Conservation (phyloP, 2,329 filamentous ascomycete genomes). For the Meredithiella fracta region DNA sequence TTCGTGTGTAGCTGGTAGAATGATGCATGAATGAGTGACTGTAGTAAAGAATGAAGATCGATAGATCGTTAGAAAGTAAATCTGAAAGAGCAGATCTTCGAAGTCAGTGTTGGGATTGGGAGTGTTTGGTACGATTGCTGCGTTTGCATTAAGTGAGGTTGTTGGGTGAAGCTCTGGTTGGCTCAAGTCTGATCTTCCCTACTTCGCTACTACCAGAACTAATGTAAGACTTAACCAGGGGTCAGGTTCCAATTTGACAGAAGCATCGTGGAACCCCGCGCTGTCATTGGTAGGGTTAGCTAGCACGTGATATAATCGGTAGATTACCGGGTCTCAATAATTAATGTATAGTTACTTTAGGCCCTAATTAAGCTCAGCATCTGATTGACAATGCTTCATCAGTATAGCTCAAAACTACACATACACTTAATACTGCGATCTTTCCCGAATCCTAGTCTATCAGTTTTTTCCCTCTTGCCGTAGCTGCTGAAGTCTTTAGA, state of each 20-base stretch:
- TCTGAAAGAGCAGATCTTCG: background rate
- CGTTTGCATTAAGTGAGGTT: background rate
- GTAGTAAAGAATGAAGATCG: too few relatives aligned
- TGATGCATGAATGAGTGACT: too few relatives aligned
- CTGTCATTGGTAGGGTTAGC: background rate
- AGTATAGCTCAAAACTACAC: slow-evolving; percentile 2
- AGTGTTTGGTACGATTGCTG: background rate
- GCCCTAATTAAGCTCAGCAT: background rate
- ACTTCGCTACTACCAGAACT: too few relatives aligned
- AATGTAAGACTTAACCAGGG: background rate
- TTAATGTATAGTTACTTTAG: slow-evolving; percentile 1
- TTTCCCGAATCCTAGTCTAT: slow-evolving; percentile 27
- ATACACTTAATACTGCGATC: slow-evolving; percentile 29
- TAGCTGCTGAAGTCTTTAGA: slow-evolving; percentile 21
- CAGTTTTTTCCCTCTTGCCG: slow-evolving; percentile 26
- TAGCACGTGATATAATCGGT: slow-evolving; percentile 5
- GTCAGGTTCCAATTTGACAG: background rate
- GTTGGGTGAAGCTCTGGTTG: background rate
- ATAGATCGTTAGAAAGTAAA: background rate
- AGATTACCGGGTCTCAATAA: slow-evolving; percentile 2
- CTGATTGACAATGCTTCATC: background rate
- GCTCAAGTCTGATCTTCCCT: too few relatives aligned
- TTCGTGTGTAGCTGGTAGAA: background rate
- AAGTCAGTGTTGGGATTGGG: background rate
- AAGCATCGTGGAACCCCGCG: background rate